phyloP scores from a whole-genome alignment of 2,329 filamentous ascomycete genomes.

The Magnaporthiopsis rhizophila region DNA sequence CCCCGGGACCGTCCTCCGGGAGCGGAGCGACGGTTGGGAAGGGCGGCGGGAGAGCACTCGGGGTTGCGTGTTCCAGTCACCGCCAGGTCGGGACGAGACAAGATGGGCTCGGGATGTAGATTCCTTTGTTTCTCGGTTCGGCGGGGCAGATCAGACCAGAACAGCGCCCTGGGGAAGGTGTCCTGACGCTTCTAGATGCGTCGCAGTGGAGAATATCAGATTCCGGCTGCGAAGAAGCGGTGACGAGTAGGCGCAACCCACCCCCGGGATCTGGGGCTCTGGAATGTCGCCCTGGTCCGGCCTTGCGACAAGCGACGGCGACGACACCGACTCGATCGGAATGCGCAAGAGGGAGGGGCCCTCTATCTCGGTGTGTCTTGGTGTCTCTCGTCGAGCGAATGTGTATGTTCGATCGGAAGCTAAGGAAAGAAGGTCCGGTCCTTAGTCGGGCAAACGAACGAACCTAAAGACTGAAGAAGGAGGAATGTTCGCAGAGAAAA shows the following conservation, averaged over 20 bases:
- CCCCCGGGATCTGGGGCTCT: background rate
- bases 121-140: background rate
- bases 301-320: background rate
- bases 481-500: background rate
- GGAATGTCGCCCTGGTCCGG: background rate
- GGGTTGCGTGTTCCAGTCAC: background rate
- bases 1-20: constrained; percentile 20
- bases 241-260: background rate
- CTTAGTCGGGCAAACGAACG: background rate
- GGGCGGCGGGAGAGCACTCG: background rate
- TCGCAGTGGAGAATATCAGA: background rate
- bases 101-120: background rate
- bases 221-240: background rate
- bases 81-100: background rate
- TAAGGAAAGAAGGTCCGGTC: background rate
- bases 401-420: background rate
- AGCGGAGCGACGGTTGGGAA: constrained; percentile 17
- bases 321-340: background rate
- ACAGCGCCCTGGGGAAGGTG: background rate
- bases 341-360: background rate
- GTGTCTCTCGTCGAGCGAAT: background rate
- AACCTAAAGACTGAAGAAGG: background rate
- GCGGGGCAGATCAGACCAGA: background rate
- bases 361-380: background rate
- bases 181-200: background rate